These are phyloP conservation scores for Voacanga thouarsii DNA, from an alignment of 257 asterid species.

Conservation along the genomic window DNA sequence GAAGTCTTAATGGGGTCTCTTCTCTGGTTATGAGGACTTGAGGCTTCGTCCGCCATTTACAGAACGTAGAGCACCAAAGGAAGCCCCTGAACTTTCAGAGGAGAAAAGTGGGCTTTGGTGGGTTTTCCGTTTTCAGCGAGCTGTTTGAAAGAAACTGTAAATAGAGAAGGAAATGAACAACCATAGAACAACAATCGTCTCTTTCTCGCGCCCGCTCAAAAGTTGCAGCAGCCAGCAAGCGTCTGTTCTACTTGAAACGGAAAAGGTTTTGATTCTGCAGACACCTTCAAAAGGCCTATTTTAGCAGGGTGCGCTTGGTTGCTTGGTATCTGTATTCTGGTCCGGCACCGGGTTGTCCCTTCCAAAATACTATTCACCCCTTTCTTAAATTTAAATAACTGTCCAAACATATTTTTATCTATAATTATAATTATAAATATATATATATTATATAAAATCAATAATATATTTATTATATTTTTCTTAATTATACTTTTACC, in stretches of 20 bases:
- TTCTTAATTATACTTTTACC: no score
- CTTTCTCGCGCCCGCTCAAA: background rate
- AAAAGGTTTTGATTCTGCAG: background rate
- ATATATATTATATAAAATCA: no score
- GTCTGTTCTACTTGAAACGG: background rate
- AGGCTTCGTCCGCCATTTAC: slow-evolving; percentile 69
- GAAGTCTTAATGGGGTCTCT: slow-evolving; percentile 75
- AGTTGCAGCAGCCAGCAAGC: background rate
- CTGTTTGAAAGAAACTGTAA: background rate
- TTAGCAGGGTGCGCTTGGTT: background rate
- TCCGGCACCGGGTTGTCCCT: background rate
- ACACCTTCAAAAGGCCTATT: background rate
- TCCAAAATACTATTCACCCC: background rate
- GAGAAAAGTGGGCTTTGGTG: slow-evolving; percentile 1
- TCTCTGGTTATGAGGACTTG: slow-evolving; percentile 47
- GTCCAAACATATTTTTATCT: no score
- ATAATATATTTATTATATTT: no score
- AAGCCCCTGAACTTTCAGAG: slow-evolving; percentile 5
- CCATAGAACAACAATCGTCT: background rate
- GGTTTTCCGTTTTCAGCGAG: background rate
- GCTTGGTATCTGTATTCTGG: background rate
- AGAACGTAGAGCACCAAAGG: background rate
- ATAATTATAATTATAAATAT: no score
- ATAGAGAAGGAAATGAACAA: background rate
- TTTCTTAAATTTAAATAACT: no score